These are phyloP conservation scores for Apiotrichum sp. DNA, from an alignment of 1,284 basidiomycete genomes.

Conservation along the genomic window DNA sequence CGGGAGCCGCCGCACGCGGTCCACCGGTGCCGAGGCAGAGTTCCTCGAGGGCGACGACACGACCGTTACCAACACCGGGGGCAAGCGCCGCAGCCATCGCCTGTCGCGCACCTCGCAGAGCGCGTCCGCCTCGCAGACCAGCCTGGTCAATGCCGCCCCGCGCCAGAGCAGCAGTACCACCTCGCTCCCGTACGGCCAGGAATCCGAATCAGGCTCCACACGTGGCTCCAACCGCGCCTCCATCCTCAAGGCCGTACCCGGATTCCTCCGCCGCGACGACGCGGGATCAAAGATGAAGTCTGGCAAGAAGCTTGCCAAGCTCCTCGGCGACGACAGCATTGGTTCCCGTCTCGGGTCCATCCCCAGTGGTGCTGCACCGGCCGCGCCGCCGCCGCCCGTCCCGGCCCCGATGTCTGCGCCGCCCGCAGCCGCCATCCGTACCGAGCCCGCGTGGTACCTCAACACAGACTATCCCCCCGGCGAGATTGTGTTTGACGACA, in stretches of 20 bases:
- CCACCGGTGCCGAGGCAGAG: constrained; percentile 36
- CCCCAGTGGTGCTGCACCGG: neutral
- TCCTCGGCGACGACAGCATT: constrained; percentile 57
- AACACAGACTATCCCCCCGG: constrained; percentile 68
- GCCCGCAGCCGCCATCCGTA: constrained; percentile 5
- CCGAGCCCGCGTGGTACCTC: constrained; percentile 74
- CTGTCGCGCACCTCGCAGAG: constrained; percentile 15
- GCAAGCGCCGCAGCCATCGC: constrained; percentile 3
- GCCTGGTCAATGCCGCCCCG: constrained; percentile 10
- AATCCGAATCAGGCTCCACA: constrained; percentile 27
- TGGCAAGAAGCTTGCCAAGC: constrained; percentile 59
- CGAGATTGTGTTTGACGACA: constrained; percentile 78
- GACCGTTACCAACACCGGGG: constrained; percentile 3
- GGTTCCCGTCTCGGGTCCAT: neutral
- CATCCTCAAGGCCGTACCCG: constrained; percentile 36
- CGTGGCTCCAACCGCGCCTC: constrained; percentile 32
- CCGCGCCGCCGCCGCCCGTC: neutral
- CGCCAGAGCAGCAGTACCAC: constrained; percentile 32
- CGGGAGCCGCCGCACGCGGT: constrained; percentile 5
- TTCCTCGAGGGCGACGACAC: constrained; percentile 28
- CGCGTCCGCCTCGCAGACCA: constrained; percentile 22
- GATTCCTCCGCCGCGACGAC: constrained; percentile 23
- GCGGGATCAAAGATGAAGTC: constrained; percentile 24
- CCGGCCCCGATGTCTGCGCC: constrained; percentile 6
- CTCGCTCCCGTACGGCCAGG: constrained; percentile 31